Evolutionary conservation across 192 early-diverging fungal species (phyloP).

Genomic region (Coemansia sp.): DNA sequence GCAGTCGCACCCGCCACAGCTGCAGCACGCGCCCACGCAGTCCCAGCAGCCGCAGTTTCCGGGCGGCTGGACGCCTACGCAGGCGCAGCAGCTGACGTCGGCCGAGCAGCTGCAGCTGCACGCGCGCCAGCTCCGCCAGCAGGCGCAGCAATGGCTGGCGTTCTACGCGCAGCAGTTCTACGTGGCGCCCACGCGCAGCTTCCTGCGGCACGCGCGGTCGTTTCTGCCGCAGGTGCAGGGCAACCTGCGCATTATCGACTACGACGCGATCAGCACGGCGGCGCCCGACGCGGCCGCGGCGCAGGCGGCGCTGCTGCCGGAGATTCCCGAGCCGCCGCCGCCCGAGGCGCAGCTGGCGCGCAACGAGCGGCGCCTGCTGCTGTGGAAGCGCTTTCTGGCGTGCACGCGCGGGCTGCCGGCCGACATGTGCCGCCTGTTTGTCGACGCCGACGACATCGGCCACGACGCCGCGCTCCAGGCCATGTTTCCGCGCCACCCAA

Average conservation of each 20-base stretch:
- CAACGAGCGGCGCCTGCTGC: conserved; percentile 20
- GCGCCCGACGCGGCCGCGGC: neutral
- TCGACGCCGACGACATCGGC: conserved; percentile 44
- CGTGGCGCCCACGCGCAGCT: conserved; percentile 43
- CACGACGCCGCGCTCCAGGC: conserved; percentile 26
- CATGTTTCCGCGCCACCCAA: conserved; percentile 13
- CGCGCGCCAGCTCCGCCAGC: conserved; percentile 24
- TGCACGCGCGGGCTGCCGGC: conserved; percentile 30
- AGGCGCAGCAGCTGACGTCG: neutral
- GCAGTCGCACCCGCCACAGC: neutral
- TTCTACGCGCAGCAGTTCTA: conserved; percentile 50
- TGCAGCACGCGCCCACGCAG: neutral
- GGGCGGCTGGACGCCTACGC: conserved; percentile 7
- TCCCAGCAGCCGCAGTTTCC: neutral
- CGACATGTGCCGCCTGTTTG: conserved; percentile 35
- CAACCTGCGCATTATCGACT: conserved; percentile 43
- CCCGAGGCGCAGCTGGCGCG: conserved; percentile 40
- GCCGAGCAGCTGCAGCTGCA: conserved; percentile 22
- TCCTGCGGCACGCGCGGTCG: conserved; percentile 21
- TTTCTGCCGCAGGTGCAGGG: conserved; percentile 39
- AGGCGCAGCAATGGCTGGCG: conserved; percentile 49
- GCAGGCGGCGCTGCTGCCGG: conserved; percentile 7
- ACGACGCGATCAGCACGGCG: conserved; percentile 25
- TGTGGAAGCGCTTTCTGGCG: conserved; percentile 35
- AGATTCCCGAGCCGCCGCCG: conserved; percentile 48